phyloP scores from a whole-genome alignment of 169 alveolate species.

The Eimeria acervulina region DNA sequence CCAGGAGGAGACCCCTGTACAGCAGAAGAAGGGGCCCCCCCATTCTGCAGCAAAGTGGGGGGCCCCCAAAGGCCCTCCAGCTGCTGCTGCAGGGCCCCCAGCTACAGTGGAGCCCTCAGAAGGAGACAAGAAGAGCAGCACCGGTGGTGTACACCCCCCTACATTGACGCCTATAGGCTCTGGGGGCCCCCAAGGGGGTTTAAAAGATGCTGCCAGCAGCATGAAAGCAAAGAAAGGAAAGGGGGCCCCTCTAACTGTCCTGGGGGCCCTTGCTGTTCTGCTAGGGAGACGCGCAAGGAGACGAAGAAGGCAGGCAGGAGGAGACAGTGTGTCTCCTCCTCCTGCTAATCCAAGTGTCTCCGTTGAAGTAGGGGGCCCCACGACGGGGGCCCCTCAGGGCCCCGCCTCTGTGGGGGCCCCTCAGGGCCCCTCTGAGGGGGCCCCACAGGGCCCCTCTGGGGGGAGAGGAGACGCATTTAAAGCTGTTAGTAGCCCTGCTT shows the following conservation, averaged over 20 bases:
- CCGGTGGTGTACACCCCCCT: neutral
- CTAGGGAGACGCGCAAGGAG: neutral
- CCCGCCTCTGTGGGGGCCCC: constrained; percentile 4
- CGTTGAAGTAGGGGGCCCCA: neutral
- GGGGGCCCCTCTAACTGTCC: constrained; percentile 9
- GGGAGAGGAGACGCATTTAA: neutral
- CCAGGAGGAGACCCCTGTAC: neutral
- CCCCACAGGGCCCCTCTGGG: neutral
- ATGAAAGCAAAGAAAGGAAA: neutral
- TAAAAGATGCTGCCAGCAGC: neutral
- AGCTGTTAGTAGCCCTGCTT: neutral
- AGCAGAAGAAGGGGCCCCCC: neutral
- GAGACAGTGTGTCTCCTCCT: neutral
- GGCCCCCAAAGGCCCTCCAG: neutral
- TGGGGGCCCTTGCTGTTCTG: constrained; percentile 8
- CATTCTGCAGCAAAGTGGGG: neutral
- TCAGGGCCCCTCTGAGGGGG: neutral
- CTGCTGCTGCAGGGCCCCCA: neutral
- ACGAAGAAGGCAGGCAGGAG: neutral
- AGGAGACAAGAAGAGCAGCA: neutral
- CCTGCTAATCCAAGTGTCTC: neutral
- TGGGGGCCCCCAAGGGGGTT: constrained; percentile 6
- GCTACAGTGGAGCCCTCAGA: neutral
- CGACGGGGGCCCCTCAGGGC: constrained; percentile 2
- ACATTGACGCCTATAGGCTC: neutral